Evolutionary conservation across 257 asterid genomes (phyloP), one percentile per base, ranked within the genome.

Genomic region (Mentha longifolia): DNA sequence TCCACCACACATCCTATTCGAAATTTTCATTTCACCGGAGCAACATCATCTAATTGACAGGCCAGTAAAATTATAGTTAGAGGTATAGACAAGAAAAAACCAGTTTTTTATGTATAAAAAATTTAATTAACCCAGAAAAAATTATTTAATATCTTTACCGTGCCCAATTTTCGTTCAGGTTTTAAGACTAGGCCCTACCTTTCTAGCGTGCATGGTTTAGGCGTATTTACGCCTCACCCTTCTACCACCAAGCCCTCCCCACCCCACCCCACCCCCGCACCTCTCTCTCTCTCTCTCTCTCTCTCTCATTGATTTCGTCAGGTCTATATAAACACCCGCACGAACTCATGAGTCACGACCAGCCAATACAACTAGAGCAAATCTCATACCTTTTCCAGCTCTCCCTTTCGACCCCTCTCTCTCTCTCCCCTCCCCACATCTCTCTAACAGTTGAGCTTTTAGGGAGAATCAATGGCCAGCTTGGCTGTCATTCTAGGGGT

Each of bases 321-420:
- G 75, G 80, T 78, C 88, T 84, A 89, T 95, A 89, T 84, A 89
- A 84, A 76, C 89, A 88, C 79, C 78, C 87, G 85, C 93, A 83
- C 97, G 89, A 93, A 81, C 85, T 79, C 84, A 82, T 77, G 85
- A 81, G 81, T 79, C 81, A 81, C 75, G 84, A 67, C 56, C 79
- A 77, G 85, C 83, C 80, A 82, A 86, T 86, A 79, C 77, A 75
- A 77, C 77, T 65, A 77, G 76, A 85, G 81, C 84, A 84, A 81
- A 74, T 62, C 84, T 77, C 87, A 81, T 54, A 61, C 78, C 81
- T 76, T 79, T 76, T 77, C 66, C 80, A 82, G 74, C 84, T 79
- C 67, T 82, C 78, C 58, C 78, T 74, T 72, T 73, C 83, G 15
- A 47, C 62, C 74, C 52, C 22, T 42, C 75, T 11, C n/a, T n/a